phyloP scores from a whole-genome alignment of 1,284 basidiomycete species.

The Coriolopsis trogii region DNA sequence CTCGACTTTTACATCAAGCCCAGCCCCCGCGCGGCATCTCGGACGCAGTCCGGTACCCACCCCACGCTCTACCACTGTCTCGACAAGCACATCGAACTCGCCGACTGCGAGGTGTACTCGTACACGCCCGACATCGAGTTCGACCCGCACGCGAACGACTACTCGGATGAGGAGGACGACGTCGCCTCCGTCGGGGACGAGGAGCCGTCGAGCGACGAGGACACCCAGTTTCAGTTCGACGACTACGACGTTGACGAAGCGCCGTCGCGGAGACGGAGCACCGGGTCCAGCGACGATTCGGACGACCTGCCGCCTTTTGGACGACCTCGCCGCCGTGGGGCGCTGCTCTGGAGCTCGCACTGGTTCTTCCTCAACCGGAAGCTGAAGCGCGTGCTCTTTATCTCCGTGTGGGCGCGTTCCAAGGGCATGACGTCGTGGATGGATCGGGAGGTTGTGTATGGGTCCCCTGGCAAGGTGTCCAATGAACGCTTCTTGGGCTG shows the following conservation, averaged over 20 bases:
- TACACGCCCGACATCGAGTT: constrained; percentile 94
- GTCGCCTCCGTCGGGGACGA: constrained; percentile 59
- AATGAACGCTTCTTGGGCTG: constrained; percentile 73
- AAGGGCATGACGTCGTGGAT: constrained; percentile 60
- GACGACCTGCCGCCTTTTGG: constrained; percentile 15
- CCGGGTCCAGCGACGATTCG: constrained; percentile 36
- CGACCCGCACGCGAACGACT: constrained; percentile 90
- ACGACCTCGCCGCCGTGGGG: constrained; percentile 52
- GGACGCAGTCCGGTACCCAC: constrained; percentile 56
- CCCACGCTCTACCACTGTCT: constrained; percentile 87
- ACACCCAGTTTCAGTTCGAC: constrained; percentile 77
- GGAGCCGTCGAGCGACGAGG: constrained; percentile 58
- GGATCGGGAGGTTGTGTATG: constrained; percentile 43
- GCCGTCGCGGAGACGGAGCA: constrained; percentile 42
- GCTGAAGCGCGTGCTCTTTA: constrained; percentile 90
- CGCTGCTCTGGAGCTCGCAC: constrained; percentile 94
- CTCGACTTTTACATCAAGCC: constrained; percentile 51
- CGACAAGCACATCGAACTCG: constrained; percentile 88
- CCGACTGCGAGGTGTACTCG: constrained; percentile 95
- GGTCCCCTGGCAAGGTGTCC: constrained; percentile 34
- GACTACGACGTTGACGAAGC: constrained; percentile 75
- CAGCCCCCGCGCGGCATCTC: constrained; percentile 64
- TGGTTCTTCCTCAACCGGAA: constrained; percentile 98
- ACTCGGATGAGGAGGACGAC: constrained; percentile 78
- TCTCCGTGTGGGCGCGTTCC: constrained; percentile 92